These are phyloP conservation scores for Yamadazyma laniorum DNA, from an alignment of 805 yeast genomes.

Conservation along the genomic window DNA sequence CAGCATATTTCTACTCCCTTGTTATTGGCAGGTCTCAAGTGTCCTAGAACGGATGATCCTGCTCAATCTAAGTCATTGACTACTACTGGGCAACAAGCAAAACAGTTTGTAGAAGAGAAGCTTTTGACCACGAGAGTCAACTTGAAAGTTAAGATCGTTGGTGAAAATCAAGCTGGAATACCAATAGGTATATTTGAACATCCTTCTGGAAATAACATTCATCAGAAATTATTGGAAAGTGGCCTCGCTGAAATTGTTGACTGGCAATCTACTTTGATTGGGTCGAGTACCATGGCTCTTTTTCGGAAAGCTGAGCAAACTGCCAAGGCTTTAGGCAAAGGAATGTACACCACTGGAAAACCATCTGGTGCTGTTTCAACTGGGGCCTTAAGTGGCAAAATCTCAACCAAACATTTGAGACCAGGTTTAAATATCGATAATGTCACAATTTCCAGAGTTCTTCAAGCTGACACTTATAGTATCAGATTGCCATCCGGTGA, in stretches of 20 bases:
- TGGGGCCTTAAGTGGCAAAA: conserved; percentile 16
- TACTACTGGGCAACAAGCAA: conserved; percentile 61
- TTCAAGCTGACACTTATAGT: conserved; percentile 66
- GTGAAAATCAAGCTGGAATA: conserved; percentile 60
- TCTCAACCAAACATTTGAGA: conserved; percentile 22
- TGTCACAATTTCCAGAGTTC: conserved; percentile 57
- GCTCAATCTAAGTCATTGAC: conserved; percentile 23
- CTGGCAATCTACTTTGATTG: conserved; percentile 73
- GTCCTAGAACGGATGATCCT: conserved; percentile 64
- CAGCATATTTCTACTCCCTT: conserved; percentile 59
- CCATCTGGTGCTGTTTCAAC: conserved; percentile 26
- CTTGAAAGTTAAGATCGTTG: conserved; percentile 53
- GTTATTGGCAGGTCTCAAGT: conserved; percentile 68
- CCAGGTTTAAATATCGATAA: conserved; percentile 49
- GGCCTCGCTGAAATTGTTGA: conserved; percentile 78
- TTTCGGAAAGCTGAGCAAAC: conserved; percentile 64
- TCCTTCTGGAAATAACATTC: conserved; percentile 73
- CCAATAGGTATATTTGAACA: conserved; percentile 59
- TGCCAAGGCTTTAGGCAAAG: conserved; percentile 58
- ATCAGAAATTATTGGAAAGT: conserved; percentile 59
- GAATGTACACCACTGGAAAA: conserved; percentile 35
- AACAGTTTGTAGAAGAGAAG: conserved; percentile 59
- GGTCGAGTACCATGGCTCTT: conserved; percentile 58
- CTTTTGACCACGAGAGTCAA: conserved; percentile 58
- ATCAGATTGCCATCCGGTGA: conserved; percentile 48